Evolutionary conservation across 2,329 filamentous ascomycete species (phyloP).

Genomic region (Trichoderma brevicompactum): DNA sequence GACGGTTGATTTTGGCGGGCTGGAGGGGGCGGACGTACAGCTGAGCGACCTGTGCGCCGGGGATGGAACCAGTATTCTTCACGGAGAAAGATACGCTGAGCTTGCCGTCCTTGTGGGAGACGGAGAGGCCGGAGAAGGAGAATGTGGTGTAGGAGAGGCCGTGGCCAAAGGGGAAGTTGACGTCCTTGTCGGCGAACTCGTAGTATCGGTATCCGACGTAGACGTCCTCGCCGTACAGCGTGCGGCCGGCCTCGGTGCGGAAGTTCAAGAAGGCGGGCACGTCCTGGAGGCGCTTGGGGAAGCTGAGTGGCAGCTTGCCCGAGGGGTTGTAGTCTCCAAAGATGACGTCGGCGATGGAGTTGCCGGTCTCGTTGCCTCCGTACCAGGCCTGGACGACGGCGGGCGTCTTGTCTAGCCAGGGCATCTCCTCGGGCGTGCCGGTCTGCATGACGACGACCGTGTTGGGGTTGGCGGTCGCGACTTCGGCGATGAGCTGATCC

Average conservation of each 20-base stretch:
- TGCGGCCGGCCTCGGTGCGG: conserved; percentile 68
- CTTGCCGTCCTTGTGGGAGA: conserved; percentile 53
- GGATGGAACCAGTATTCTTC: conserved; percentile 62
- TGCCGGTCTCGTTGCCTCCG: conserved; percentile 83
- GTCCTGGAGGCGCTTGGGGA: conserved; percentile 69
- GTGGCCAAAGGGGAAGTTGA: conserved; percentile 78
- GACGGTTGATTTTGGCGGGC: conserved; percentile 57
- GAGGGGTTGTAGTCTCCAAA: conserved; percentile 76
- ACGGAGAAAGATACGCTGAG: conserved; percentile 56
- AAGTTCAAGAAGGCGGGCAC: conserved; percentile 80
- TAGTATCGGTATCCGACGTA: conserved; percentile 84
- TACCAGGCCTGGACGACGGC: conserved; percentile 81
- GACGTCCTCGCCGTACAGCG: conserved; percentile 78
- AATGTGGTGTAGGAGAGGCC: conserved; percentile 80
- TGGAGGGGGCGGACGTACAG: conserved; percentile 60
- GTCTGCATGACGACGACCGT: conserved; percentile 77
- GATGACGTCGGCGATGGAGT: conserved; percentile 77
- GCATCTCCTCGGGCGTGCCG: conserved; percentile 75
- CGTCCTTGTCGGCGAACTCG: conserved; percentile 67
- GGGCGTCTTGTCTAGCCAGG: conserved; percentile 62
- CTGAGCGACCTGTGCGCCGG: conserved; percentile 62
- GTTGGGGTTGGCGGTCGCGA: conserved; percentile 69
- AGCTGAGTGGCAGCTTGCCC: conserved; percentile 74
- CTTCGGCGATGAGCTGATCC: conserved; percentile 69
- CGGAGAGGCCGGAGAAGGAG: conserved; percentile 54